Evolutionary conservation across 352 stramenopile species (phyloP).

Genomic region (Phytopythium cucurbitacearum): DNA sequence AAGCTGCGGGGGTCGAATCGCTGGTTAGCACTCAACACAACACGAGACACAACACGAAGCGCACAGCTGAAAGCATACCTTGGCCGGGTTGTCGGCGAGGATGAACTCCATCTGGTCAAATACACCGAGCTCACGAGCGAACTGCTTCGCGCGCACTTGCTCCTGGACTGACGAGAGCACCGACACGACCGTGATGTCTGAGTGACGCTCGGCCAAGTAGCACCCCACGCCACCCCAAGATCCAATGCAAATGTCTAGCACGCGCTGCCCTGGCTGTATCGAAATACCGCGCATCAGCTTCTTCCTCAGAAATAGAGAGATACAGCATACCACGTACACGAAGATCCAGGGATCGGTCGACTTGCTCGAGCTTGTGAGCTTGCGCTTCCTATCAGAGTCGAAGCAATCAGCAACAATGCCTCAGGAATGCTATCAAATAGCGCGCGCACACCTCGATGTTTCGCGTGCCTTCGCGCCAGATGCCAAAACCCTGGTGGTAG

Average conservation of each 20-base stretch:
- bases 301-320: not conserved
- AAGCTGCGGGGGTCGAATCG: constrained; percentile 17
- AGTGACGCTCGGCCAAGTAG: constrained; percentile 59
- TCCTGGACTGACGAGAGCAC: constrained; percentile 58
- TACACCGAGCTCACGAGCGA: constrained; percentile 55
- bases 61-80: constrained; percentile 15
- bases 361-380: constrained; percentile 57
- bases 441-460: constrained; percentile 28
- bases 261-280: constrained; percentile 38
- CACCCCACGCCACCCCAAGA: constrained; percentile 79
- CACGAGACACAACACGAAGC: not conserved
- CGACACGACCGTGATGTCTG: constrained; percentile 41
- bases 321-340: constrained; percentile 20
- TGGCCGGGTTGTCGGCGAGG: constrained; percentile 53
- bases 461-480: constrained; percentile 48
- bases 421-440: not conserved
- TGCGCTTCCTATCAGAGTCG: constrained; percentile 39
- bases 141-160: constrained; percentile 47
- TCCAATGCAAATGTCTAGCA: constrained; percentile 83
- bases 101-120: constrained; percentile 69
- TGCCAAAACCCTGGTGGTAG: constrained; percentile 69
- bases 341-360: constrained; percentile 58
- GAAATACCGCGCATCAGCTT: constrained; percentile 1
- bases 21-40: not conserved
- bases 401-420: not conserved